Percentiles rank a stretch among this genome's conserved stretches.
These are phyloP conservation scores for Naganishia randhawae DNA, from an alignment of 768 basidiomycete genomes.

Conservation along the genomic window DNA sequence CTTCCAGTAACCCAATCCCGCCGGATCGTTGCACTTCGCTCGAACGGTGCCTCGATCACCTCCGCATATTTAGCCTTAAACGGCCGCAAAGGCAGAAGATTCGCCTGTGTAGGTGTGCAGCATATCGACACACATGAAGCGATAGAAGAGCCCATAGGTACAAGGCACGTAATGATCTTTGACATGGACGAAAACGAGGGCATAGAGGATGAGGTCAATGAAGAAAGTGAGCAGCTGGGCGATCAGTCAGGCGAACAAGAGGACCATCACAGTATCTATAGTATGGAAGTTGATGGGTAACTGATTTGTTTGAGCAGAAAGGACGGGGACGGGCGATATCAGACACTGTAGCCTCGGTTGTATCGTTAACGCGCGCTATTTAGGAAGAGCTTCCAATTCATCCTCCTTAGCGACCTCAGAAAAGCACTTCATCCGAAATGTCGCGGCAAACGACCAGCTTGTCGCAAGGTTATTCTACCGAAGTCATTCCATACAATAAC, in stretches of 20 bases:
- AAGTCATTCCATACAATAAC: not conserved
- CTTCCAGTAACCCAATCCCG: constrained; percentile 8
- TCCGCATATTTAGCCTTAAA: constrained; percentile 7
- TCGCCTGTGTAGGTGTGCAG: constrained; percentile 18
- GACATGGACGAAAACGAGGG: constrained; percentile 18
- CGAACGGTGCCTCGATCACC: not conserved
- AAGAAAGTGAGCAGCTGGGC: not conserved
- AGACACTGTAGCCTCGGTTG: no score
- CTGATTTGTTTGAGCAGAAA: no score
- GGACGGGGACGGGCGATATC: no score
- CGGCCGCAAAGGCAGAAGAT: constrained; percentile 19
- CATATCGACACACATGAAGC: not conserved
- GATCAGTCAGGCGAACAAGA: not conserved
- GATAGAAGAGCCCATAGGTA: not conserved
- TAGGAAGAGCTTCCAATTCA: no score
- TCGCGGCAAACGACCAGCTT: not conserved
- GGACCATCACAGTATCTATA: not conserved
- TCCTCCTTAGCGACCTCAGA: no score
- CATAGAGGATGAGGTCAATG: not conserved
- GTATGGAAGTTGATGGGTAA: constrained; percentile 6
- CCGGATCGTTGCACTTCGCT: not conserved
- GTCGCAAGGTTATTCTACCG: not conserved
- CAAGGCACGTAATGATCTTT: not conserved
- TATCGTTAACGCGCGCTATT: no score
- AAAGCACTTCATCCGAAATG: no score